These are phyloP conservation scores for Brassica rapa DNA, from an alignment of 345 rosid genomes.

Conservation along the genomic window DNA sequence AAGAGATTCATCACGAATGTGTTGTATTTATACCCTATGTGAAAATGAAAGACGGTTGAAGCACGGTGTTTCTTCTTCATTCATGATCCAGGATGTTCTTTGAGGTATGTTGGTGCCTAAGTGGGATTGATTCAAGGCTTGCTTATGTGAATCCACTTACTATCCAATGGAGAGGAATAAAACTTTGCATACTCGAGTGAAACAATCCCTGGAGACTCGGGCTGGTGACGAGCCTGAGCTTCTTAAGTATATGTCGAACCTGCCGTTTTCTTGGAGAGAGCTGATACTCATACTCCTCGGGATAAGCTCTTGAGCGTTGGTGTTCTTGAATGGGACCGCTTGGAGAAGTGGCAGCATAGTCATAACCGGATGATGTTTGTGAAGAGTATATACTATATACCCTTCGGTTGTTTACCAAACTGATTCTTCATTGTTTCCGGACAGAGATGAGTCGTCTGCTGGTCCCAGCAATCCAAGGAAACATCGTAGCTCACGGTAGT, in stretches of 20 bases:
- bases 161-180: slow-evolving; percentile 25
- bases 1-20: slow-evolving; percentile 35
- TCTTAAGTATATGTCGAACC: slow-evolving; percentile 81
- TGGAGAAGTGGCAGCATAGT: slow-evolving; percentile 79
- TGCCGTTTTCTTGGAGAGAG: slow-evolving; percentile 80
- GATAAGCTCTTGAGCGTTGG: slow-evolving; percentile 78
- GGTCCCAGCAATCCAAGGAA: slow-evolving; percentile 51
- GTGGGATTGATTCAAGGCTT: too few relatives aligned
- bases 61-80: too few relatives aligned
- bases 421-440: slow-evolving; percentile 41
- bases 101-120: too few relatives aligned
- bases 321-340: slow-evolving; percentile 89
- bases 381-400: slow-evolving; percentile 44
- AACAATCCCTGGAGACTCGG: slow-evolving; percentile 27
- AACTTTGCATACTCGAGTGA: too few relatives aligned
- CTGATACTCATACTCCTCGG: slow-evolving; percentile 41
- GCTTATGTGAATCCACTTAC: too few relatives aligned
- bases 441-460: slow-evolving; percentile 53
- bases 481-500: slow-evolving; percentile 47
- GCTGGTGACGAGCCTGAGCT: slow-evolving; percentile 60
- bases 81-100: too few relatives aligned
- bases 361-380: slow-evolving; percentile 43
- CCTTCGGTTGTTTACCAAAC: slow-evolving; percentile 19
- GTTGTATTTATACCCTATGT: not conserved
- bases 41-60: too few relatives aligned